phyloP scores from a whole-genome alignment of 495 filamentous ascomycete species.

The Daldinia grandis region DNA sequence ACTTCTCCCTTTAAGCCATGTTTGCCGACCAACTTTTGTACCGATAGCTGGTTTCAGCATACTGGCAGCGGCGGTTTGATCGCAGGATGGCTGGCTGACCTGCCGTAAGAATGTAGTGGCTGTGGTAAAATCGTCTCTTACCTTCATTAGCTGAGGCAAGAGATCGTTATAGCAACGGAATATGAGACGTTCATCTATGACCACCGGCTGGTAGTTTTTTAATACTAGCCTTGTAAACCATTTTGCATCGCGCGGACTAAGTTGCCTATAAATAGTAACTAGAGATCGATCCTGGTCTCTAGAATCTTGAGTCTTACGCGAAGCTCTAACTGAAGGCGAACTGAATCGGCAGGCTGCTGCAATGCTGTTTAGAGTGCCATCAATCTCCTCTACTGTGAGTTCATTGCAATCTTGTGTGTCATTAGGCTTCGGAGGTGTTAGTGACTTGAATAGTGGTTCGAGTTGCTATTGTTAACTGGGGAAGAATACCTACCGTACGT shows the following conservation, averaged over 20 bases:
- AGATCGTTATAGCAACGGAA: conserved; percentile 63
- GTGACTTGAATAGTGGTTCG: background rate
- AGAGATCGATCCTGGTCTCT: conserved; percentile 58
- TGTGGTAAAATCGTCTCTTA: conserved; percentile 64
- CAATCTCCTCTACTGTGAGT: conserved; percentile 78
- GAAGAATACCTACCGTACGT: conserved; percentile 61
- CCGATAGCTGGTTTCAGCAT: conserved; percentile 69
- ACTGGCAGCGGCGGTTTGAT: conserved; percentile 39
- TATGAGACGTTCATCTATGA: conserved; percentile 54
- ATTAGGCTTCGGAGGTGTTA: conserved; percentile 48
- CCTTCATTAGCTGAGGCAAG: conserved; percentile 69
- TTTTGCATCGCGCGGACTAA: conserved; percentile 79
- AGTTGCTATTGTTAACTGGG: background rate
- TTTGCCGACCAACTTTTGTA: conserved; percentile 76
- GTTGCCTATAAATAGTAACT: conserved; percentile 63
- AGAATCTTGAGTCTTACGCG: conserved; percentile 46
- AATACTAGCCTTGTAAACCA: conserved; percentile 88
- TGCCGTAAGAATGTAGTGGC: conserved; percentile 46
- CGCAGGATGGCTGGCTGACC: conserved; percentile 23
- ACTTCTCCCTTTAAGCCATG: conserved; percentile 76
- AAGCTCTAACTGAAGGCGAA: conserved; percentile 65
- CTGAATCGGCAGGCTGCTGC: conserved; percentile 76
- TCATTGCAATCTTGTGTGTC: conserved; percentile 42
- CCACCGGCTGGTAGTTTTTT: conserved; percentile 74
- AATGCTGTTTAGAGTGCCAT: conserved; percentile 66